Base-by-base conservation (phyloP, 371 early-diverging fungal species). In the Circinella minor region DNA sequence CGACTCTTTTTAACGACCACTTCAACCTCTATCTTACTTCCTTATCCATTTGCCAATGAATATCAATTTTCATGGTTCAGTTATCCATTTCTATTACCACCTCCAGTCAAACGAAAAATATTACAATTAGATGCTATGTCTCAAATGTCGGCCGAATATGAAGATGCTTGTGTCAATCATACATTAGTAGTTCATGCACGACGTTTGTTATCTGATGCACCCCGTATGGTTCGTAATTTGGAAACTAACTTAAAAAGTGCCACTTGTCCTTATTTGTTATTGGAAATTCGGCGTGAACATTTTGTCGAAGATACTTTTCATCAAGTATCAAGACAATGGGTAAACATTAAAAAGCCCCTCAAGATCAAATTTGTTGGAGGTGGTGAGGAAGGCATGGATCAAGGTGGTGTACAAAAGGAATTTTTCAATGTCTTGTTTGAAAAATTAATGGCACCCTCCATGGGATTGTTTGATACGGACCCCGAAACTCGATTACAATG, bases 391-490 rank as follows among this genome's bases (percentile, higher is more conserved):
- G 89, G 93, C 80, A 94, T 91, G 66, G 99, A 98, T 79, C 96
- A 93, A 64, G 99, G 99, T 17, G 99, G 99, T 1, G 87, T 99
- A 8, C 92, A 95, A 67, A 97, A 98, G 71, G 99, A 99, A 67
- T 98, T 96, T 91, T 96, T 97, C 77, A 86, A 93, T 69, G 89
- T 97, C 20, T 83, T 98, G 11, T 89, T 95, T 61, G 91, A 97
- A 34, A 94, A 97, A 60, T 81, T 98, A 34, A 89, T 96, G 74
- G 91, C 94, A 72, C 89, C 92, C 10, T 84, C 93, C 61, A 90
- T 91, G 72, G 90, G 89, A 13, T 76, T 90, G 61, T 90, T 90
- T 69, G 74, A 77, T 3, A 79, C 84, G 47, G 89, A 90, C 72
- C 92, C 91, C 4, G 89, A 90, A 48, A 87, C 90, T 0, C 79